phyloP scores from a whole-genome alignment of 208 protist genomes.

The Acanthamoeba divionensis region DNA sequence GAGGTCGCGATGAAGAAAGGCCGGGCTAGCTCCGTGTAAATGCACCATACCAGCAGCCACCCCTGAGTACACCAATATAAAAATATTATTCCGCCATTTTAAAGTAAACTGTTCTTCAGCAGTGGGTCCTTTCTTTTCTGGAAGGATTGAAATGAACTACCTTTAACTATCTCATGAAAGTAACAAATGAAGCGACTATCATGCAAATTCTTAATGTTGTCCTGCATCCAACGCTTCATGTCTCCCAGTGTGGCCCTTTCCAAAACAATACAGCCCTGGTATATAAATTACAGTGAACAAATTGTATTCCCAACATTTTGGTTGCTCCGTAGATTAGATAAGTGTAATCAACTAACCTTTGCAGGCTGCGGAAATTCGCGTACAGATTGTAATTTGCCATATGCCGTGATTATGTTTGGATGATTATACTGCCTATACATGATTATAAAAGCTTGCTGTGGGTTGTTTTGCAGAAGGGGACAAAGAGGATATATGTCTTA shows the following conservation, averaged over 20 bases:
- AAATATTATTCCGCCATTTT: neutral
- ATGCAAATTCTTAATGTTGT: neutral
- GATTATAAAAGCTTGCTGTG: too few species aligned
- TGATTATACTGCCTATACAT: too few species aligned
- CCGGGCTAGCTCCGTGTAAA: neutral
- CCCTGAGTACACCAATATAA: neutral
- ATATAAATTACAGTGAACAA: too few species aligned
- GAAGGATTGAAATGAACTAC: neutral
- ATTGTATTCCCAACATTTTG: too few species aligned
- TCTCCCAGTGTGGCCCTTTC: slow-evolving; percentile 4
- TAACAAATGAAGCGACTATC: neutral
- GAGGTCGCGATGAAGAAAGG: neutral
- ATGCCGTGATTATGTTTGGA: too few species aligned
- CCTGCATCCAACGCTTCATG: neutral
- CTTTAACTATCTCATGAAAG: slow-evolving; percentile 16
- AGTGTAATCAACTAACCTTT: too few species aligned
- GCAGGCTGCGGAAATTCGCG: too few species aligned
- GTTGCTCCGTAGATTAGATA: too few species aligned
- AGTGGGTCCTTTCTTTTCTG: neutral
- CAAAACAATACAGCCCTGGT: neutral
- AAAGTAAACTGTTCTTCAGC: too few species aligned
- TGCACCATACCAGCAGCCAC: neutral
- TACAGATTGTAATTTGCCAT: too few species aligned
- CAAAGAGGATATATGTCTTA: too few species aligned
- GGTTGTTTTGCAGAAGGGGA: too few species aligned